phyloP scores from a whole-genome alignment of 139 green algal genomes.

The Coelastrella sp. region DNA sequence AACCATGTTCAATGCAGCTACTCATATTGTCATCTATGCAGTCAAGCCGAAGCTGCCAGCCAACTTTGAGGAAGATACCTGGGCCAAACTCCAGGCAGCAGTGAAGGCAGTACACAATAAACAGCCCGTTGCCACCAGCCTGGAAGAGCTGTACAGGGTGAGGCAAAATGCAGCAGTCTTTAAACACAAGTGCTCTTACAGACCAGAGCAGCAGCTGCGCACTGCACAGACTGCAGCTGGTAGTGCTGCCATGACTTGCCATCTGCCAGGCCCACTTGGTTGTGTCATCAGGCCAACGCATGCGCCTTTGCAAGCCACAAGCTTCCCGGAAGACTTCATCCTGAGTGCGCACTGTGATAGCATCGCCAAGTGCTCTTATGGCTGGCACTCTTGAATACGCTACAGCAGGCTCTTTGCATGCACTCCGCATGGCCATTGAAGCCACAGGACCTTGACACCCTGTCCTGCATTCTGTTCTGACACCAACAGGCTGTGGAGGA shows the following conservation, averaged over 20 bases:
- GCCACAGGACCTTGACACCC: not conserved
- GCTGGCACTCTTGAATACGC: too few species aligned
- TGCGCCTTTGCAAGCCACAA: too few species aligned
- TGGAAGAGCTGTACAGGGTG: constrained; percentile 95
- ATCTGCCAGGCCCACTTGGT: not conserved
- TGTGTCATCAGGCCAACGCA: not conserved
- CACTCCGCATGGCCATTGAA: not conserved
- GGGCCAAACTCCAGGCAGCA: constrained; percentile 85
- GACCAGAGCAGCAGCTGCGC: not conserved
- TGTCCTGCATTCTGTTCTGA: not conserved
- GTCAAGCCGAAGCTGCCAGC: constrained; percentile 87
- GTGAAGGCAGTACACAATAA: constrained; percentile 89
- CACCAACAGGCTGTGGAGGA: constrained; percentile 89
- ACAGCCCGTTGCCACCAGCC: constrained; percentile 74
- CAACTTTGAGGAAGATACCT: constrained; percentile 91
- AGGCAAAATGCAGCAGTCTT: not conserved
- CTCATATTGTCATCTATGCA: constrained; percentile 39
- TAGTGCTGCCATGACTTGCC: not conserved
- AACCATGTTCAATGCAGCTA: not conserved
- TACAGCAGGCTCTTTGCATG: not conserved
- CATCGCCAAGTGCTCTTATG: too few species aligned
- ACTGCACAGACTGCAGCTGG: not conserved
- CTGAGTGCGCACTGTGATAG: too few species aligned
- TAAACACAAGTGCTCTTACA: not conserved
- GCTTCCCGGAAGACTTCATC: too few species aligned